Base-by-base conservation (phyloP, 331 rosid species). In the Malus hybrid region DNA sequence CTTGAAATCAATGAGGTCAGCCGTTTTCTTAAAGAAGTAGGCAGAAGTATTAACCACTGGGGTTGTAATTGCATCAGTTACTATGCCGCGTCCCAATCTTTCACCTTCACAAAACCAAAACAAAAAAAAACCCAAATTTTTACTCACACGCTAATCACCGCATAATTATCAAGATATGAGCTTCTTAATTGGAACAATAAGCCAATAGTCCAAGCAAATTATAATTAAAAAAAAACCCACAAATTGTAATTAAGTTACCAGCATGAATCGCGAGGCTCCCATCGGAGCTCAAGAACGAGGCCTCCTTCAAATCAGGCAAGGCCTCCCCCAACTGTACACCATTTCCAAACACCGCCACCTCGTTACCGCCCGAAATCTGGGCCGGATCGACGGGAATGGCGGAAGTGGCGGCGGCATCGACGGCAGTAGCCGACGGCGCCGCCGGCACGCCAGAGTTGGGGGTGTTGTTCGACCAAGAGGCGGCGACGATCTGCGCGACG, bases 401-500 rank as follows among this genome's bases (percentile, higher is more conserved):
- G 56, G 96, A 76, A 6, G 85, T 73, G 71, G 82, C 69, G 76
- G 87, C 86, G 83, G 88, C 80, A 52, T 85, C 92, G 64, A 80
- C 87, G 56, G 90, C 80, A 1, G 88, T 70, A 14, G 87, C 83
- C 72, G 88, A 82, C 85, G 85, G 80, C 44, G 82, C 86, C 76
- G 80, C 91, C 80, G 76, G 44, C 18, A 76, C 50, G 3, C 66
- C 71, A 39, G 87, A 64, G 29, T 82, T 32, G 7, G 77, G 8
- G 46, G 70, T 79, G 84, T 90, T 81, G 88, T 94, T 86, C 10
- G 98, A 87, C 98, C 98, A 94, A 83, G 97, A 94, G 52, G 98
- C 97, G 18, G 97, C 96, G 20, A 94, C 98, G 79, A 91, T 86
- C 83, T 91, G 98, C 2, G 97, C 98, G 48, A 94, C 97, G 16